These are phyloP conservation scores for Annulohypoxylon stygium DNA, from an alignment of 495 filamentous ascomycete species.

Conservation along the genomic window DNA sequence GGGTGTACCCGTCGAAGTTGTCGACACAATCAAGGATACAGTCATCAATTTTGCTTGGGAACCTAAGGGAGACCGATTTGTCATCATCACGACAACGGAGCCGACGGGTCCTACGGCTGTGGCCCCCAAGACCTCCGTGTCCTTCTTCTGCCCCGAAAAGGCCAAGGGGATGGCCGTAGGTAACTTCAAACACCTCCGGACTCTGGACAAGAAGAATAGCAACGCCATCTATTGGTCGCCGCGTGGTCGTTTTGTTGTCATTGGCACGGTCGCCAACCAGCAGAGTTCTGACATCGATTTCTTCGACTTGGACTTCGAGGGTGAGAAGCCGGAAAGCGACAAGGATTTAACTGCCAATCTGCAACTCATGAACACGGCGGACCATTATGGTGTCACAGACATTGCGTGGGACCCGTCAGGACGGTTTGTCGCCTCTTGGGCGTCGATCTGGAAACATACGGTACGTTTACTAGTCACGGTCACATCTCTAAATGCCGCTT, in stretches of 20 bases:
- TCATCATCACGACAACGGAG: constrained; percentile 95
- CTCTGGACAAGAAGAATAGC: constrained; percentile 97
- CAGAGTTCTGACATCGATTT: constrained; percentile 97
- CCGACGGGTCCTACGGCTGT: constrained; percentile 78
- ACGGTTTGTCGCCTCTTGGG: constrained; percentile 91
- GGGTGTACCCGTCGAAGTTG: constrained; percentile 96
- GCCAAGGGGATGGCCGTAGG: constrained; percentile 79
- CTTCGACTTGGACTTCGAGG: constrained; percentile 97
- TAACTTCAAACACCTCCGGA: constrained; percentile 95
- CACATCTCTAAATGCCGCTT: not conserved
- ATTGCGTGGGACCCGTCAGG: constrained; percentile 98
- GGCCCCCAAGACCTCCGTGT: constrained; percentile 92
- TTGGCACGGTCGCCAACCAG: constrained; percentile 91
- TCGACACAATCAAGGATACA: constrained; percentile 95
- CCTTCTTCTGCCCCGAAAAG: constrained; percentile 97
- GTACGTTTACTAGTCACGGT: constrained; percentile 66
- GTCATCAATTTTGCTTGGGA: constrained; percentile 99
- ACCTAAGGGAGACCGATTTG: constrained; percentile 95
- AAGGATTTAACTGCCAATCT: constrained; percentile 96
- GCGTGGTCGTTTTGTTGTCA: constrained; percentile 91
- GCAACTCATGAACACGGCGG: constrained; percentile 88
- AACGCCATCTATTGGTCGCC: constrained; percentile 99
- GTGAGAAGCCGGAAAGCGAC: constrained; percentile 90
- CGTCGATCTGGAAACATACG: constrained; percentile 92
- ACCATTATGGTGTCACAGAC: constrained; percentile 98